These are phyloP conservation scores for Sparassis latifolia DNA, from an alignment of 1,284 basidiomycete species.

Conservation along the genomic window DNA sequence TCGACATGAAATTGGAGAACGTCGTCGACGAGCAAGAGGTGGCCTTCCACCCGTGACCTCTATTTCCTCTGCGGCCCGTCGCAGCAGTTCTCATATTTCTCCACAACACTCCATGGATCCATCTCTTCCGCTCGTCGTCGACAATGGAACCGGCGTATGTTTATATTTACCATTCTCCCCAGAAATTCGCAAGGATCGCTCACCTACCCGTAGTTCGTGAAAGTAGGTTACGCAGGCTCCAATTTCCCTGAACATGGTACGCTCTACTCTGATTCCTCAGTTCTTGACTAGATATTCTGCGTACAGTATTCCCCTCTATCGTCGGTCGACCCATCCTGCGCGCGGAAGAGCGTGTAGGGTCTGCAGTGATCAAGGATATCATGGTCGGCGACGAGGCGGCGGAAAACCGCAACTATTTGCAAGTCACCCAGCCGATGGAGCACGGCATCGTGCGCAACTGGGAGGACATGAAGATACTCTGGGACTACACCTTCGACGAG, in stretches of 20 bases:
- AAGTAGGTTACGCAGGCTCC: conserved; percentile 96
- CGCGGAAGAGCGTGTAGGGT: conserved; percentile 90
- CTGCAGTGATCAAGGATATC: conserved; percentile 87
- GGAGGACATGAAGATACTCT: conserved; percentile 98
- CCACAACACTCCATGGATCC: conserved; percentile 44
- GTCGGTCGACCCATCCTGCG: conserved; percentile 96
- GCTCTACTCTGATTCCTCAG: conserved; percentile 12
- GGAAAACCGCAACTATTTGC: conserved; percentile 90
- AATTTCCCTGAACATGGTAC: conserved; percentile 97
- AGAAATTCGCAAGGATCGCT: neutral
- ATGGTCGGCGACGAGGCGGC: conserved; percentile 98
- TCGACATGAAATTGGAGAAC: neutral
- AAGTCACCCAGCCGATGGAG: conserved; percentile 98
- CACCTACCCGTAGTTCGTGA: conserved; percentile 72
- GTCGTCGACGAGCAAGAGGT: neutral
- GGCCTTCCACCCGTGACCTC: neutral
- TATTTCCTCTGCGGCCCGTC: conserved; percentile 1
- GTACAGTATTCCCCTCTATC: conserved; percentile 88
- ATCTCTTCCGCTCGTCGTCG: conserved; percentile 82
- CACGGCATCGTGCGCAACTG: conserved; percentile 99
- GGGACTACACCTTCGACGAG: conserved; percentile 98
- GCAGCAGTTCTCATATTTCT: conserved; percentile 9
- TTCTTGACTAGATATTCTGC: neutral
- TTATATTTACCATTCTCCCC: conserved; percentile 6
- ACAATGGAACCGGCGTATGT: conserved; percentile 95